phyloP scores from a whole-genome alignment of 225 moss, liverwort and hornwort species.

The Pseudoscleropodium purum region DNA sequence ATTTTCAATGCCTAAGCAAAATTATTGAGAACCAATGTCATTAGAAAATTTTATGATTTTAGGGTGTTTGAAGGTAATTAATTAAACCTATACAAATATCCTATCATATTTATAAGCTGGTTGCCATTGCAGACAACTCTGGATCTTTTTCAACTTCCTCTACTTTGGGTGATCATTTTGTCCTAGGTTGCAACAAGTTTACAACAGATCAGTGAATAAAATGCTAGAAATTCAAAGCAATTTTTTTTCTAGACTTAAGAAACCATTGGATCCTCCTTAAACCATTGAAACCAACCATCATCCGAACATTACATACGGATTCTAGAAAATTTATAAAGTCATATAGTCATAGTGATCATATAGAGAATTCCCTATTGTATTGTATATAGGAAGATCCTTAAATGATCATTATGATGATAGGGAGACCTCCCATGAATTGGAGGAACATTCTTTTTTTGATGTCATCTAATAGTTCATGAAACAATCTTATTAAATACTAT shows the following conservation, averaged over 20 bases:
- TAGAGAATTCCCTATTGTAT: background rate
- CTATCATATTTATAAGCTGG: background rate
- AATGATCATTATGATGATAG: background rate
- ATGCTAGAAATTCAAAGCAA: background rate
- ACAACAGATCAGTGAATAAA: background rate
- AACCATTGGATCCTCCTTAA: background rate
- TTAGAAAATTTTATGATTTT: background rate
- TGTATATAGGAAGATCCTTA: background rate
- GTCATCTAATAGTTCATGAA: background rate
- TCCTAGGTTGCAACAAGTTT: background rate
- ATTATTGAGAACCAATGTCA: background rate
- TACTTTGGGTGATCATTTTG: background rate
- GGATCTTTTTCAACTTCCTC: background rate
- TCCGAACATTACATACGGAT: background rate
- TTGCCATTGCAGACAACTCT: background rate
- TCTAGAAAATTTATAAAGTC: background rate
- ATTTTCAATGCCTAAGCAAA: background rate
- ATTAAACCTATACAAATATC: background rate
- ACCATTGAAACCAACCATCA: background rate
- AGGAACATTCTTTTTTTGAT: no score
- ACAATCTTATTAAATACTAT: background rate
- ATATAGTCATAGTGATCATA: background rate
- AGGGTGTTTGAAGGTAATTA: background rate
- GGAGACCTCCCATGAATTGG: background rate
- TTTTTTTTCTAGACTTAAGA: background rate